A percentile compares a stretch with the other conserved stretches of the same genome.
Conservation (phyloP, 176 grass and related monocot genomes). For the Avena atlantica region DNA sequence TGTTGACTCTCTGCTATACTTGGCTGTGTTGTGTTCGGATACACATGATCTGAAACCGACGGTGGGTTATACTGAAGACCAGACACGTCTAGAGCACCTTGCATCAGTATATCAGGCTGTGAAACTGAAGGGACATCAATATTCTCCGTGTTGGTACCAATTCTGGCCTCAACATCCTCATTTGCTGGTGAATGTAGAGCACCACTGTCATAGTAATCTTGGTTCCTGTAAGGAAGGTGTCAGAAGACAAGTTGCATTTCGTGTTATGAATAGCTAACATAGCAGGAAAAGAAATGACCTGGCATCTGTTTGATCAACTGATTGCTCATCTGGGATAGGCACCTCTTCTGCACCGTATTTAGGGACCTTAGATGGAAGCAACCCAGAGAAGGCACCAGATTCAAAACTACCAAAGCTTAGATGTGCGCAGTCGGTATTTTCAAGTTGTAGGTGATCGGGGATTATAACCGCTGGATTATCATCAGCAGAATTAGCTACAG, state of each 20-base stretch:
- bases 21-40: constrained; percentile 64
- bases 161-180: constrained; percentile 57
- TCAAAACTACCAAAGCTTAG: constrained; percentile 97
- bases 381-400: constrained; percentile 96
- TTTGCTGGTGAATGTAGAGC: constrained; percentile 52
- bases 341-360: constrained; percentile 53
- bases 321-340: constrained; percentile 57
- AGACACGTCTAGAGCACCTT: constrained; percentile 59
- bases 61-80: constrained; percentile 82
- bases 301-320: constrained; percentile 59
- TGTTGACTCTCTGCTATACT: constrained; percentile 63
- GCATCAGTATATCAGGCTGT: constrained; percentile 74
- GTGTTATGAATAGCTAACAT: constrained; percentile 5
- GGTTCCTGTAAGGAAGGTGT: constrained; percentile 62
- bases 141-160: constrained; percentile 59
- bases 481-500: constrained; percentile 55
- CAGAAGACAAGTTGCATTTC: constrained; percentile 27
- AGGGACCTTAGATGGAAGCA: constrained; percentile 67
- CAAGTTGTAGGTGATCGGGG: constrained; percentile 82
- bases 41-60: constrained; percentile 70
- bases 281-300: constrained; percentile 47
- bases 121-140: constrained; percentile 70
- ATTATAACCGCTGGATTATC: constrained; percentile 93
- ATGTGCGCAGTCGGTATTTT: constrained; percentile 81
- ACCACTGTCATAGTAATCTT: constrained; percentile 69